Base-by-base conservation (phyloP, 75 land plant genomes). In the Ceratopteris richardii region DNA sequence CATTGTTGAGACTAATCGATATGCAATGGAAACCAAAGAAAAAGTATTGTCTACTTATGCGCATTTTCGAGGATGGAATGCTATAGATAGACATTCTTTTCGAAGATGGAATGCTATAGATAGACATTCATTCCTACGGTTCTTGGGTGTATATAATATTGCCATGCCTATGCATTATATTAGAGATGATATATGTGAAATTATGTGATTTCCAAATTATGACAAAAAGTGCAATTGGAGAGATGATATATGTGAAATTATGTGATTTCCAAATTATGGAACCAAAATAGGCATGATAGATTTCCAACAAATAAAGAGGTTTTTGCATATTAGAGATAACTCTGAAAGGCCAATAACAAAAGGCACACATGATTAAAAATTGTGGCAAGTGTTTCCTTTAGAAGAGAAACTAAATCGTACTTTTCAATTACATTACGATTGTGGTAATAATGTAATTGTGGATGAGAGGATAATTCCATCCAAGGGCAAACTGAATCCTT, bases 391-490 rank as follows among this genome's bases (percentile, higher is more conserved):
- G 4, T 46, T 46, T 2, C 21, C 21, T n/a, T n/a, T 46, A 17
- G 48, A 46, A 14, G 48, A 46, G 21, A 46, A 3, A n/a, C 4
- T 46, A 14, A 46, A 4, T 46, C 5, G 4, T n/a, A 46, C 48
- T 5, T 14, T 46, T 20, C n/a, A 46, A 20, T 3, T n/a, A 14
- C 21, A 20, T 20, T 46, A 5, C 21, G 4, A 46, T n/a, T 17
- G n/a, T 46, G 48, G 14, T 5, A 46, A 20, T 7, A 20, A 46
- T 46, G 48, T 46, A n/a, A 46, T 4, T 17, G 17, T 46, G n/a
- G 48, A 46, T 46, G 48, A 46, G 17, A 46, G 14, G 48, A 46
- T 46, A 2, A 46, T 46, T 46, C 48, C 48, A 5, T n/a, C 48
- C 5, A n/a, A 20, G 14, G 2, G 21, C 17, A 46, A 46, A 17